These are phyloP conservation scores for Umbelopsis ramanniana DNA, from an alignment of 192 early-diverging fungal genomes.

Conservation along the genomic window DNA sequence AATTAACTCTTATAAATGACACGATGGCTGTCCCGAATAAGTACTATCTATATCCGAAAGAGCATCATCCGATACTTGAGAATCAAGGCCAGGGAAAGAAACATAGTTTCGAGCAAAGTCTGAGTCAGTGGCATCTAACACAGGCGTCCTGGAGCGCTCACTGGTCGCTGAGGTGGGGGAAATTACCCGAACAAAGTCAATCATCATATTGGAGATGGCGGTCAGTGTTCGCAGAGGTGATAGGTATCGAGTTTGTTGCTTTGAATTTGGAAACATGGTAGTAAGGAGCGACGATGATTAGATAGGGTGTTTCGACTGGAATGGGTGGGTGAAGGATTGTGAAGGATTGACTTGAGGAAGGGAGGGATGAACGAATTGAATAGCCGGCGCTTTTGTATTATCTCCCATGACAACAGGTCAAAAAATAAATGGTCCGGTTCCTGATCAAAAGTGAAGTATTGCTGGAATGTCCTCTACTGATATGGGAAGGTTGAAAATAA, in stretches of 20 bases:
- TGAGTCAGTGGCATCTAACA: background rate
- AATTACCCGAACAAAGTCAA: background rate
- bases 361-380: too few species aligned
- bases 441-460: conserved; percentile 4
- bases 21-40: background rate
- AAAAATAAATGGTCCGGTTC: conserved; percentile 18
- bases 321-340: background rate
- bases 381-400: background rate
- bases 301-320: background rate
- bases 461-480: conserved; percentile 14
- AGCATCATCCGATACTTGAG: conserved; percentile 1
- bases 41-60: conserved; percentile 1
- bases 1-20: background rate
- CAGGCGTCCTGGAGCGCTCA: background rate
- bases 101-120: conserved; percentile 13
- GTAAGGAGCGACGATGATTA: too few species aligned
- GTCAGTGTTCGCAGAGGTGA: background rate
- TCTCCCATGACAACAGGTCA: background rate
- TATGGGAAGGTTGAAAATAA: background rate
- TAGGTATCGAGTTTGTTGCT: background rate
- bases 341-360: background rate
- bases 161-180: background rate
- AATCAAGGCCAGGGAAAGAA: conserved; percentile 20
- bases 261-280: too few species aligned
- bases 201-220: background rate